Base-by-base conservation (phyloP, 2,329 filamentous ascomycete genomes). In the Penicillium nordicum region DNA sequence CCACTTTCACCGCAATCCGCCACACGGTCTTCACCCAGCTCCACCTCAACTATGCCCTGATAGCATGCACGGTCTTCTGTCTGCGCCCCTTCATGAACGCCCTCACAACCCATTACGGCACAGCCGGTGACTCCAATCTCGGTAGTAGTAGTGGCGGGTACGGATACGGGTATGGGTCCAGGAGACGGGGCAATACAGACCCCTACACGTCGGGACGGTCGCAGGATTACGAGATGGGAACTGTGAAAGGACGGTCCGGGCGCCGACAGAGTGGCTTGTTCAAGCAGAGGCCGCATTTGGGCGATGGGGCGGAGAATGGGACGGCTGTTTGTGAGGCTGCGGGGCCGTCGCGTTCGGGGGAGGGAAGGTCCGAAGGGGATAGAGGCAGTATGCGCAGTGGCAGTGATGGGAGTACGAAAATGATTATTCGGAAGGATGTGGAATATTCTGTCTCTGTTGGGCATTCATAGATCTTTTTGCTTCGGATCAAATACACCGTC, bases 401-500 rank as follows among this genome's bases (percentile, higher is more conserved):
- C 2, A 50, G 47, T n/a, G 47, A 50, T 23, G 27, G n/a, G 14
- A 50, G 47, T n/a, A 50, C 36, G n/a, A 50, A 18, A 3, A 50
- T 50, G 47, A 50, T 50, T 21, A 50, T 50, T 32, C 47, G 47
- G 25, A 41, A 41, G 12, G 36, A 50, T 14, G n/a, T 50, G 8
- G 36, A 41, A 18, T 50, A 50, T 50, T 41, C 47, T 12, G 47
- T 50, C 12, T 50, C 36, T n/a, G 47, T 50, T n/a, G 36, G n/a
- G 2, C n/a, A 30, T 23, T 29, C 36, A 41, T 50, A 50, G 8
- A 40, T 21, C n/a, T 11, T 50, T 50, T 23, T 50, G 25, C 41
- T n/a, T 50, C 21, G 7, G 25, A 30, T 41, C 7, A 6, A 30
- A 48, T 10, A 40, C 7, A 47, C 16, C 5, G 3, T 29, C 4